A percentile compares a stretch with the other conserved stretches of the same genome.
Conservation (phyloP, 2,329 filamentous ascomycete genomes). For the Aspergillus proliferans region DNA sequence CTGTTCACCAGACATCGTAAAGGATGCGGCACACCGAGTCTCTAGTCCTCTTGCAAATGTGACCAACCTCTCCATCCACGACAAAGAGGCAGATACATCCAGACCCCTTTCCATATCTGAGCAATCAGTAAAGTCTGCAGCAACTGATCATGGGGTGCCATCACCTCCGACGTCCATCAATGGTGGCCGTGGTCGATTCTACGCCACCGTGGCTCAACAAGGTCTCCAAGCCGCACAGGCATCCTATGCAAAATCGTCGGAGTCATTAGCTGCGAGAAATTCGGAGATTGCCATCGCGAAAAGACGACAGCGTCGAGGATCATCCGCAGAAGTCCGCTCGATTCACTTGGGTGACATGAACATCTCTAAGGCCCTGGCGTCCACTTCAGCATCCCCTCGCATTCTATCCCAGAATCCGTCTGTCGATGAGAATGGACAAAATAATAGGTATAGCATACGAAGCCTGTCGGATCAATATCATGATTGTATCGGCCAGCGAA, state of each 20-base stretch:
- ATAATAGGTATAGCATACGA: constrained; percentile 8
- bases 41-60: neutral
- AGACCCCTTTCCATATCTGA: neutral
- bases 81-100: neutral
- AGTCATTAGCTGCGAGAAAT: constrained; percentile 10
- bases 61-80: neutral
- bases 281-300: constrained; percentile 18
- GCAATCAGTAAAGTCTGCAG: neutral
- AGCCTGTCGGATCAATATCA: constrained; percentile 4
- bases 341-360: constrained; percentile 24
- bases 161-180: neutral
- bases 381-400: constrained; percentile 16
- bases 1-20: neutral
- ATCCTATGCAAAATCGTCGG: constrained; percentile 6
- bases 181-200: constrained; percentile 5
- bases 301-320: constrained; percentile 13
- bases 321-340: constrained; percentile 13
- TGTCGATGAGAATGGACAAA: constrained; percentile 13
- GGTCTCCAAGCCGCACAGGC: neutral
- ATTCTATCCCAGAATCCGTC: constrained; percentile 16
- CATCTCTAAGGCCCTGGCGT: constrained; percentile 22
- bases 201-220: constrained; percentile 1
- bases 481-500: neutral
- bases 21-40: neutral
- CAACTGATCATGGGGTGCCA: neutral